phyloP scores from a whole-genome alignment of 2,329 filamentous ascomycete species.

The Trichophyton verrucosum region DNA sequence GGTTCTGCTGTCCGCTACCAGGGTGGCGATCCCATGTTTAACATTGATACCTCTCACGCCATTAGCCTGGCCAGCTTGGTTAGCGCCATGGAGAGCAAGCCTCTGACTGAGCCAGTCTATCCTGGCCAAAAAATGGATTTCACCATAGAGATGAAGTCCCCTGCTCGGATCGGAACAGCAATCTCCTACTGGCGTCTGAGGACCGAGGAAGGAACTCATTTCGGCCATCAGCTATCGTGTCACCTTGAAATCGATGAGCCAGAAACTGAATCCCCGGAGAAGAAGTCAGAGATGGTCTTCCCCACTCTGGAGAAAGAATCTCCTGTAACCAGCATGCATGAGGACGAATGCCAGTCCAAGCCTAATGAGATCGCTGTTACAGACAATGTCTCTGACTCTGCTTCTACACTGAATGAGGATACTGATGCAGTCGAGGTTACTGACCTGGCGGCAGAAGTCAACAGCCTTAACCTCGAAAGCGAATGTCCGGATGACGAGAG shows the following conservation, averaged over 20 bases:
- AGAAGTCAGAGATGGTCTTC: slow-evolving; percentile 63
- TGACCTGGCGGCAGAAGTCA: slow-evolving; percentile 44
- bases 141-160: slow-evolving; percentile 72
- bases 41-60: slow-evolving; percentile 66
- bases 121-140: slow-evolving; percentile 68
- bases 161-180: slow-evolving; percentile 59
- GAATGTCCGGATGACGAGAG: slow-evolving; percentile 43
- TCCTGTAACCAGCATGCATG: slow-evolving; percentile 64
- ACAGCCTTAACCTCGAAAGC: slow-evolving; percentile 43
- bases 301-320: slow-evolving; percentile 93
- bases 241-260: slow-evolving; percentile 56
- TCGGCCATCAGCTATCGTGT: slow-evolving; percentile 92
- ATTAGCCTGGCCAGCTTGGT: slow-evolving; percentile 65
- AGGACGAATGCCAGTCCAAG: slow-evolving; percentile 44
- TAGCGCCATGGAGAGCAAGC: slow-evolving; percentile 70
- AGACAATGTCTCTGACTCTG: slow-evolving; percentile 32
- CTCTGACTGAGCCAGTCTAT: slow-evolving; percentile 54
- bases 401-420: slow-evolving; percentile 30
- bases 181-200: slow-evolving; percentile 97
- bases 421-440: neutral
- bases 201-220: slow-evolving; percentile 63
- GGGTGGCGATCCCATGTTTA: slow-evolving; percentile 93
- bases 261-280: neutral
- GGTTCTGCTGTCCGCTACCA: slow-evolving; percentile 47
- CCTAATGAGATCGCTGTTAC: slow-evolving; percentile 15